These are phyloP conservation scores for Ogataea saltuana DNA, from an alignment of 805 yeast genomes.

Conservation along the genomic window DNA sequence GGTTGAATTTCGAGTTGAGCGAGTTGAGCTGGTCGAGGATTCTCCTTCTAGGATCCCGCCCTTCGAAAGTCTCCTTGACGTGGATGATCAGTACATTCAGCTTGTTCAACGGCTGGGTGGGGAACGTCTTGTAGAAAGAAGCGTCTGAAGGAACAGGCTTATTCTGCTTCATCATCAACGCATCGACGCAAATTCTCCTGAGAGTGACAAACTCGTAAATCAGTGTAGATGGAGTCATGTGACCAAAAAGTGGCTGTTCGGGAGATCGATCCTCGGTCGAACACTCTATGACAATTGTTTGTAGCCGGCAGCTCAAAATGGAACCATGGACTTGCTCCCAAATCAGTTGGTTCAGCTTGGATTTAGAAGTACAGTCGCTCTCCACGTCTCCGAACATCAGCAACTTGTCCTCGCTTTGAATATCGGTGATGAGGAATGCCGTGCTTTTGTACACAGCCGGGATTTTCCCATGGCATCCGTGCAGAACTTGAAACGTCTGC, in stretches of 20 bases:
- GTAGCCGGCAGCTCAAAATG: constrained; percentile 43
- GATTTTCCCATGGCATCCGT: constrained; percentile 29
- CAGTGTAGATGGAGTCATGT: constrained; percentile 67
- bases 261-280: constrained; percentile 53
- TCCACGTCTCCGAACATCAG: constrained; percentile 86
- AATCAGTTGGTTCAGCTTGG: constrained; percentile 41
- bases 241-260: constrained; percentile 67
- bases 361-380: constrained; percentile 52
- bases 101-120: constrained; percentile 39
- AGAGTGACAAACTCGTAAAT: constrained; percentile 52
- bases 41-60: constrained; percentile 57
- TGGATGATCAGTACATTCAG: constrained; percentile 54
- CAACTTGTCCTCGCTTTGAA: constrained; percentile 37
- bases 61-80: constrained; percentile 45
- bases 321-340: constrained; percentile 60
- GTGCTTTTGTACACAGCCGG: constrained; percentile 47
- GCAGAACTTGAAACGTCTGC: constrained; percentile 43
- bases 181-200: constrained; percentile 26
- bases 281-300: constrained; percentile 74
- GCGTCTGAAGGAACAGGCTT: neutral
- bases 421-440: constrained; percentile 54
- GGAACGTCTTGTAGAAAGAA: constrained; percentile 17
- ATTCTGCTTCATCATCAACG: neutral
- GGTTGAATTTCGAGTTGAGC: constrained; percentile 36
- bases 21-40: constrained; percentile 51